A percentile compares a stretch with the other conserved stretches of the same genome.
phyloP scores from a whole-genome alignment of 306 rosid species.

The Prunus salicina region DNA sequence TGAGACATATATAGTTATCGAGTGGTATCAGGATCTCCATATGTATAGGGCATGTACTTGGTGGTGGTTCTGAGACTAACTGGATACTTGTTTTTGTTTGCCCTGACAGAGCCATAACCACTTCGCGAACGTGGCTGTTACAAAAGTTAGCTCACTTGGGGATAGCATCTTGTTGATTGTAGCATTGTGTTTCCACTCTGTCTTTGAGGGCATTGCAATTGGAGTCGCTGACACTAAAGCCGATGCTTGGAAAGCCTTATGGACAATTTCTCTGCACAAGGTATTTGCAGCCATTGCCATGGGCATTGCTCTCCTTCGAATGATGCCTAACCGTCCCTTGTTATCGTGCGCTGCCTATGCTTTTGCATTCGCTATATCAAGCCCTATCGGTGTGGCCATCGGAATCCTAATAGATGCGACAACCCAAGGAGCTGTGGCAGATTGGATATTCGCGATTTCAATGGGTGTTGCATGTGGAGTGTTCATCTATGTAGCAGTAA shows the following conservation, averaged over 20 bases:
- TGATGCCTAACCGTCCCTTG: conserved; percentile 63
- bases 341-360: conserved; percentile 57
- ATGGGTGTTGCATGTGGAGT: conserved; percentile 86
- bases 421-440: conserved; percentile 54
- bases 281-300: conserved; percentile 80
- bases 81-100: background rate
- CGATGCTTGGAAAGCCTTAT: conserved; percentile 89
- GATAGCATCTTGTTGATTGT: conserved; percentile 62
- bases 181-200: conserved; percentile 81
- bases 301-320: conserved; percentile 86
- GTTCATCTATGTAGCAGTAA: conserved; percentile 65
- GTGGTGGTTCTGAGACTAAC: background rate
- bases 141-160: conserved; percentile 50
- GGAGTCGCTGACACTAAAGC: conserved; percentile 64
- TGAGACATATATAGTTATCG: background rate
- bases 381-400: conserved; percentile 74
- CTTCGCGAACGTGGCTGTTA: conserved; percentile 27
- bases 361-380: conserved; percentile 76
- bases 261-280: conserved; percentile 88
- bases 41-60: background rate
- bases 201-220: conserved; percentile 84
- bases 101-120: conserved; percentile 39
- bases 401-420: conserved; percentile 73
- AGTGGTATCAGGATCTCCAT: background rate
- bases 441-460: conserved; percentile 81